Evolutionary conservation across 2,329 filamentous ascomycete species (phyloP), one percentile per base, ranked within the genome.

Genomic region (Colletotrichum horii): DNA sequence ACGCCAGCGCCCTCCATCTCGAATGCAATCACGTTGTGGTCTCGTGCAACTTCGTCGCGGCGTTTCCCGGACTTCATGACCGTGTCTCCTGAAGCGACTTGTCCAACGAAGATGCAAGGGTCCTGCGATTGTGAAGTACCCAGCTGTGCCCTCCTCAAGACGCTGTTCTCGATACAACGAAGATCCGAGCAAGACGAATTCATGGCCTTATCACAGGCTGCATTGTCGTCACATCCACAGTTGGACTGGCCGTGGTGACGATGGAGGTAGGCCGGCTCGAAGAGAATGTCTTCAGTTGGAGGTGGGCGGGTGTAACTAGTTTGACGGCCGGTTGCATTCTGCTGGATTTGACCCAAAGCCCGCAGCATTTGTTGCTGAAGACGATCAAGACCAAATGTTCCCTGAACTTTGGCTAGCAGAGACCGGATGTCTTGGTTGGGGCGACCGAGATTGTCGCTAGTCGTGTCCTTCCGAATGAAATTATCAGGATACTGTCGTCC

Each of bases 41-140:
- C 28, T 8, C 71, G 48, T 4, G 84, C 81, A n/a, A 87, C 77
- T 0, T 26, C 8, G 64, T 88, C 86, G 14, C 86, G 82, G 22
- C 83, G 77, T 15, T 78, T 24, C 3, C 82, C 84, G 12, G 82
- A 83, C 61, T 85, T 86, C 75, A 89, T 84, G 2, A 88, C 84
- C 0, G 78, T 80, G 67, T 88, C 82, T 26, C 82, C 84, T 1
- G 85, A 87, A 11, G 64, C 85, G 26, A 88, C 81, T 26, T 71
- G 30, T 1, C 78, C 79, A 30, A 80, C n/a, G 34, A 38, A 30
- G 3, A 70, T 52, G 0, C 26, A 55, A 16, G 19, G 4, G 2
- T 56, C 56, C 6, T 12, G 34, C 4, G n/a, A 16, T 8, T 1
- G 2, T 34, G 24, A 4, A 4, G 2, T 8, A 1, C 12, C 68